Evolutionary conservation across 257 asterid genomes (phyloP), one percentile per base, ranked within the genome.

Genomic region (Solanum gracilifrons): DNA sequence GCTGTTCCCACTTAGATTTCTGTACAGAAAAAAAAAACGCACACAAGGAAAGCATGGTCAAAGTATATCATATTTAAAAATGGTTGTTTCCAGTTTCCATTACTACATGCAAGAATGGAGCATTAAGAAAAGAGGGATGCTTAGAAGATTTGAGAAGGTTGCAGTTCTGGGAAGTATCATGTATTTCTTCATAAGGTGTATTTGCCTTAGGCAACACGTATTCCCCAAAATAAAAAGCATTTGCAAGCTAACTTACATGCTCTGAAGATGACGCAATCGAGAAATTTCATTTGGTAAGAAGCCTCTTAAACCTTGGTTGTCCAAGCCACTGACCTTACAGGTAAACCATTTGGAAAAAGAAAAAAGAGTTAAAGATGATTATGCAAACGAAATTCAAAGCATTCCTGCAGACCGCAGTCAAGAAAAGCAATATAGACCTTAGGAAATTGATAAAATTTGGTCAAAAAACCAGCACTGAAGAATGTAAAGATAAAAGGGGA

Each of bases 1-100:
- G 92, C 97, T 92, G 92, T 97, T 96, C 60, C 98, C 97, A 36
- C 99, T 96, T 92, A 97, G 91, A 88, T 97, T 97, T 93, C 99
- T 97, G 97, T 80, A 88, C n/a, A 4, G 11, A 60, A 79, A 88
- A 82, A 18, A 88, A 62, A 23, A 82, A 18, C 7, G 5, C 2
- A 83, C 29, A 87, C 64, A 87, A 84, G 51, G 71, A 68, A 43
- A 48, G 31, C 85, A 82, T 31, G 85, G 71, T 31, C 71, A 82
- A 48, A 82, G 21, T 37, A 86, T 51, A 74, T 41, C 46, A 74
- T 33, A 76, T 32, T 31, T 82, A 29, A 43, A 82, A 48, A 48
- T 29, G 41, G 29, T 6, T 20, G 29, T 36, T 82, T 79, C 39
- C 82, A 85, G 18, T 23, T 80, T 80, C 29, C 64, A 66, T 23